Evolutionary conservation across 2,329 filamentous ascomycete genomes (phyloP).

Genomic region (Venturia aucupariae): DNA sequence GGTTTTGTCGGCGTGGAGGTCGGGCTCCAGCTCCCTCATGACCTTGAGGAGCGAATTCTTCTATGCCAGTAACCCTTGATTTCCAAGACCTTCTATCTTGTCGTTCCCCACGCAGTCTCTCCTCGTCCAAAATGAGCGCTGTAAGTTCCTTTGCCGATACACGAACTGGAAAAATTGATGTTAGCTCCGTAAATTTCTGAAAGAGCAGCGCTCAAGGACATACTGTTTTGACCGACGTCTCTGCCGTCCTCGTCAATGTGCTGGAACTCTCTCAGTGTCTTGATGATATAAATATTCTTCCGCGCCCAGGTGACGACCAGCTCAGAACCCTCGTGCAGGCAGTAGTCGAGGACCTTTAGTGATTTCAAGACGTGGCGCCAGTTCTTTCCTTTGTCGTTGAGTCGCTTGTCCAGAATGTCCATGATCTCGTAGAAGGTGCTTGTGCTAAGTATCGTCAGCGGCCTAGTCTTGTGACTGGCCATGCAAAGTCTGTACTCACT

Average conservation of each 20-base stretch:
- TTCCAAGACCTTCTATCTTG: conserved; percentile 94
- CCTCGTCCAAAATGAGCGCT: conserved; percentile 83
- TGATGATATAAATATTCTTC: conserved; percentile 98
- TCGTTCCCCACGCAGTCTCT: conserved; percentile 79
- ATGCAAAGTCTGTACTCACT: conserved; percentile 48
- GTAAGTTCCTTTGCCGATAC: conserved; percentile 95
- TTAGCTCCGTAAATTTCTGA: background rate
- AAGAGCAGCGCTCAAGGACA: conserved; percentile 23
- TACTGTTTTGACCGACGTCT: conserved; percentile 95
- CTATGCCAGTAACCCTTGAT: conserved; percentile 85
- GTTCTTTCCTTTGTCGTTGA: conserved; percentile 99
- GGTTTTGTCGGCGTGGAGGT: conserved; percentile 41
- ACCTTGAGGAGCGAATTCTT: conserved; percentile 54
- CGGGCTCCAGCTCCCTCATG: conserved; percentile 35
- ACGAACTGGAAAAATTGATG: conserved; percentile 53
- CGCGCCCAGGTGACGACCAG: conserved; percentile 95
- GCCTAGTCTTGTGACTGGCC: background rate
- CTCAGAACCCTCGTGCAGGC: conserved; percentile 92
- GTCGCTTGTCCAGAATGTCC: conserved; percentile 97
- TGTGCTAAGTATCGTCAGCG: conserved; percentile 34
- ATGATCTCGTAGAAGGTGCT: conserved; percentile 99
- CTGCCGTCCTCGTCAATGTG: conserved; percentile 92
- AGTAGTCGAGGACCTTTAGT: conserved; percentile 95
- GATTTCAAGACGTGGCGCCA: conserved; percentile 98
- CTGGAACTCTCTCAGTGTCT: conserved; percentile 93